Percentiles rank a stretch among this genome's conserved stretches.
phyloP scores from a whole-genome alignment of 371 early-diverging fungal genomes.

The Mortierella sp. region DNA sequence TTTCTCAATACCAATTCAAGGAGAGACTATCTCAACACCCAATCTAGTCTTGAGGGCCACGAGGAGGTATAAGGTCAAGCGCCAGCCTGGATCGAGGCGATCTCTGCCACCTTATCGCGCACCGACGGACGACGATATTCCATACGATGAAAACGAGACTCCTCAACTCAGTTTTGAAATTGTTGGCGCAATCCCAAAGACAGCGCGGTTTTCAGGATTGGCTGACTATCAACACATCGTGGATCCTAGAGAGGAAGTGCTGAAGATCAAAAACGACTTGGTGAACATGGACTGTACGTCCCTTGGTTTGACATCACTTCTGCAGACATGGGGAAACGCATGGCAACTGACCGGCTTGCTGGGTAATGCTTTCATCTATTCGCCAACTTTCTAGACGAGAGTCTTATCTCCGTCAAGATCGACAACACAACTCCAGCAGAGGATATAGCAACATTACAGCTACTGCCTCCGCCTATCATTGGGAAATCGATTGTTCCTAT shows the following conservation, averaged over 20 bases:
- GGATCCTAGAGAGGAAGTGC: constrained; percentile 36
- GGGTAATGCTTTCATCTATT: background rate
- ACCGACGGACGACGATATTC: constrained; percentile 32
- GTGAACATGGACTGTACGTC: constrained; percentile 42
- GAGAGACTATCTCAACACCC: constrained; percentile 28
- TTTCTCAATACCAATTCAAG: constrained; percentile 48
- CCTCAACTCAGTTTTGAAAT: constrained; percentile 27
- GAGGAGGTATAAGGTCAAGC: constrained; percentile 45
- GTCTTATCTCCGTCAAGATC: constrained; percentile 35
- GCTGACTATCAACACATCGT: constrained; percentile 49
- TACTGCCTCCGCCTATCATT: constrained; percentile 32
- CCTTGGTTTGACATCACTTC: background rate
- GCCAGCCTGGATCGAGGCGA: constrained; percentile 27
- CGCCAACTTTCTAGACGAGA: constrained; percentile 26
- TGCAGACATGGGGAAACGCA: no score
- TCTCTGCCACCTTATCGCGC: constrained; percentile 32
- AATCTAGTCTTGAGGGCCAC: constrained; percentile 46
- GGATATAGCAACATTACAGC: constrained; percentile 26
- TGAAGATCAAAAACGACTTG: constrained; percentile 37
- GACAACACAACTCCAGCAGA: constrained; percentile 35
- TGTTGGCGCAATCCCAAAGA: constrained; percentile 34
- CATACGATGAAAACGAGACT: constrained; percentile 29
- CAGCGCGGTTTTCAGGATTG: constrained; percentile 32
- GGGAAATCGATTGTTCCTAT: constrained; percentile 26
- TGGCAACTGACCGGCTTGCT: background rate